These are phyloP conservation scores for Dimocarpus longan DNA, from an alignment of 345 rosid species.

Conservation along the genomic window DNA sequence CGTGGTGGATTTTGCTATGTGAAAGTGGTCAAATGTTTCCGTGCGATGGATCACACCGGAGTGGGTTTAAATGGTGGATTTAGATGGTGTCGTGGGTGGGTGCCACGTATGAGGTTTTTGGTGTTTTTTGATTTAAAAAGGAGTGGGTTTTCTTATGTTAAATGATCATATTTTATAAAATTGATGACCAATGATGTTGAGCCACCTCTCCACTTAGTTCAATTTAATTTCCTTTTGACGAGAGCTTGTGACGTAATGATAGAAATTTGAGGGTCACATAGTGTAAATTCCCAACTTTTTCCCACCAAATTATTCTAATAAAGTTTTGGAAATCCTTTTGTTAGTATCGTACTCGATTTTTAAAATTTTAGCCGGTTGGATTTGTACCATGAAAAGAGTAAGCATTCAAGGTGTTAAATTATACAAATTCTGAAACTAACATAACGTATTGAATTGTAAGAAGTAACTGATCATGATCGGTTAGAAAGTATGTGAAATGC, in stretches of 20 bases:
- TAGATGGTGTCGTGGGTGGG: not conserved
- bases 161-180: not conserved
- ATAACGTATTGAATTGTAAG: no score
- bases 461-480: no score
- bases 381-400: no score
- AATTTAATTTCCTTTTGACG: not conserved
- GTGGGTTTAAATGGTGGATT: not conserved
- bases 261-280: not conserved
- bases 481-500: not conserved
- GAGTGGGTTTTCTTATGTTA: not conserved
- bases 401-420: no score
- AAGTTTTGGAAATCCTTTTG: not conserved
- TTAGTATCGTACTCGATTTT: no score
- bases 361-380: no score
- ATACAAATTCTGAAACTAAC: no score
- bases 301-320: not conserved
- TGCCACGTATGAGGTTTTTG: constrained; percentile 17
- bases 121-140: not conserved
- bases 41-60: not conserved
- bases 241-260: not conserved
- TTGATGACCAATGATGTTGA: not conserved
- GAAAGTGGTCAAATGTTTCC: not conserved
- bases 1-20: constrained; percentile 17
- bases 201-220: not conserved
- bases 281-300: not conserved